A percentile compares a stretch with the other conserved stretches of the same genome.
phyloP scores from a whole-genome alignment of 176 grass and related monocot genomes.

The Phyllostachys edulis region DNA sequence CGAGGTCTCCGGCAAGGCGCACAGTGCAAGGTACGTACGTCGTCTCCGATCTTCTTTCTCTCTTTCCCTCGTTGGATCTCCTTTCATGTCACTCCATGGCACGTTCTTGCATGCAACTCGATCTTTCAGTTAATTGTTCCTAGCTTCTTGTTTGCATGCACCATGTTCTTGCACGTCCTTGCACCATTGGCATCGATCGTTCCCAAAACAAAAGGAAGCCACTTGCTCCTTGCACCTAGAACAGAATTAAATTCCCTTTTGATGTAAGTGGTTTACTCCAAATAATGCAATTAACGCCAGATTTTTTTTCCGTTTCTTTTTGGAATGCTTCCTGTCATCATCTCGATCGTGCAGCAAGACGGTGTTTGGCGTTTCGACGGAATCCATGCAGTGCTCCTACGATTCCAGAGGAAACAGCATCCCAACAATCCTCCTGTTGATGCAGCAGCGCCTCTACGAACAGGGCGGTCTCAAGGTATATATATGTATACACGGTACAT shows the following conservation, averaged over 20 bases:
- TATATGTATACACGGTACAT: too few species aligned
- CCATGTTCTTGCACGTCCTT: not conserved
- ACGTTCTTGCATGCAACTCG: not conserved
- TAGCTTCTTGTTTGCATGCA: not conserved
- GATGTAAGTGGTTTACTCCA: not conserved
- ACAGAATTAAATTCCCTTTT: too few species aligned
- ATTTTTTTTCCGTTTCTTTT: not conserved
- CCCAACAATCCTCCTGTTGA: conserved; percentile 60
- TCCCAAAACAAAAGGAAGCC: too few species aligned
- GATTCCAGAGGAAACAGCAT: conserved; percentile 61
- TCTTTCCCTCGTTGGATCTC: not conserved
- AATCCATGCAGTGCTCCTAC: conserved; percentile 86
- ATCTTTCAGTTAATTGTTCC: not conserved
- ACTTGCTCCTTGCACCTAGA: too few species aligned
- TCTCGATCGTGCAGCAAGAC: conserved; percentile 38
- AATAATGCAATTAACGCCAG: not conserved
- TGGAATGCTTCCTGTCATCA: not conserved
- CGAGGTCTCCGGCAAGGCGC: conserved; percentile 43
- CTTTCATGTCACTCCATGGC: not conserved
- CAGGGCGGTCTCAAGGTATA: conserved; percentile 45
- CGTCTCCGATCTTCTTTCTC: not conserved
- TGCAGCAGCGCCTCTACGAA: conserved; percentile 63
- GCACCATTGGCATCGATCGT: too few species aligned
- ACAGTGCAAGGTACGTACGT: conserved; percentile 55
- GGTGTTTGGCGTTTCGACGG: conserved; percentile 75